Evolutionary conservation across 306 rosid species (phyloP).

Genomic region (Fagus crenata): DNA sequence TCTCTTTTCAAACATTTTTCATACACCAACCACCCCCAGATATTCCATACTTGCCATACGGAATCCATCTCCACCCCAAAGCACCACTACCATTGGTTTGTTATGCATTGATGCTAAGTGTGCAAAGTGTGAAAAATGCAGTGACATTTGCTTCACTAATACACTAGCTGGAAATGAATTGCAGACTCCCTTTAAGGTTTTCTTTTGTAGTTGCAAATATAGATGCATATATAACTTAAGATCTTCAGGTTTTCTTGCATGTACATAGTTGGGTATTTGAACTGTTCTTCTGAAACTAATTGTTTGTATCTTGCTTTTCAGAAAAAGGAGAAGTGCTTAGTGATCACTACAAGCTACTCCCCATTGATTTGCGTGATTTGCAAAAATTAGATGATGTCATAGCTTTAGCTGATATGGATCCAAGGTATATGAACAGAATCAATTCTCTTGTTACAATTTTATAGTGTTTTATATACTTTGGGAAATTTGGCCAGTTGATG

Average conservation of each 20-base stretch:
- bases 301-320: slow-evolving; percentile 39
- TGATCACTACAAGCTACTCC: slow-evolving; percentile 83
- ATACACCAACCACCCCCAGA: too few species aligned
- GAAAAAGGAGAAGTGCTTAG: slow-evolving; percentile 89
- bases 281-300: not conserved
- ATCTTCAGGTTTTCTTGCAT: not conserved
- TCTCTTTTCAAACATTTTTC: too few species aligned
- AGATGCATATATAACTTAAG: not conserved
- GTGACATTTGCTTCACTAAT: not conserved
- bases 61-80: too few species aligned
- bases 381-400: slow-evolving; percentile 58
- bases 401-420: slow-evolving; percentile 74
- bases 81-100: not conserved
- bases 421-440: slow-evolving; percentile 55
- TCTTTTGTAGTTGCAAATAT: not conserved
- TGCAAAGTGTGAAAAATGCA: not conserved
- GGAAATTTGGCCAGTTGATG: not conserved
- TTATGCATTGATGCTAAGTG: not conserved
- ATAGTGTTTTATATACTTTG: not conserved
- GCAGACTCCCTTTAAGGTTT: not conserved
- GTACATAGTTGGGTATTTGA: not conserved
- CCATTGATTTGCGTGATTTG: slow-evolving; percentile 73
- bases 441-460: slow-evolving; percentile 9
- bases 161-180: slow-evolving; percentile 1
- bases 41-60: too few species aligned